Conservation (phyloP, 2,329 filamentous ascomycete genomes). For the Tolypocladium capitatum region DNA sequence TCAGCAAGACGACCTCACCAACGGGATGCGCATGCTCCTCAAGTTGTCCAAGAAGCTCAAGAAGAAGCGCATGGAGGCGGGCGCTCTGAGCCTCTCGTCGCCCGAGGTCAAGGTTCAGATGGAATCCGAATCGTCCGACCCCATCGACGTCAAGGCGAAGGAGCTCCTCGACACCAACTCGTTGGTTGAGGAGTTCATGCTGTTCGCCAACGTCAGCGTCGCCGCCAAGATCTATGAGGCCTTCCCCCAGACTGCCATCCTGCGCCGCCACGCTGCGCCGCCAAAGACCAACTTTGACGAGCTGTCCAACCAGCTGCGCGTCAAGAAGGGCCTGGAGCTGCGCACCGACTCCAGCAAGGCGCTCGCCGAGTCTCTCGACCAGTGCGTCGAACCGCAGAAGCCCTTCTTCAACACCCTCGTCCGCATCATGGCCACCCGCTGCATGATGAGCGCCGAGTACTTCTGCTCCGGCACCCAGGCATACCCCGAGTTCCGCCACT, state of each 20-base stretch:
- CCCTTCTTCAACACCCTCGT: conserved; percentile 98
- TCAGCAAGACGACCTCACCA: conserved; percentile 78
- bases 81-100: conserved; percentile 89
- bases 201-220: conserved; percentile 93
- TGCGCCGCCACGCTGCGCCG: conserved; percentile 82
- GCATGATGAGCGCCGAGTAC: conserved; percentile 99
- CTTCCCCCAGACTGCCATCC: conserved; percentile 88
- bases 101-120: conserved; percentile 94
- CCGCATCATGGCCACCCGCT: conserved; percentile 91
- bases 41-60: conserved; percentile 84
- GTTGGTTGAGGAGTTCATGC: conserved; percentile 97
- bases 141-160: conserved; percentile 93
- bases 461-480: conserved; percentile 90
- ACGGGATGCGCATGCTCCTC: conserved; percentile 76
- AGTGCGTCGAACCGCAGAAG: conserved; percentile 63
- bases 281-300: conserved; percentile 96
- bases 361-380: conserved; percentile 84
- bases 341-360: conserved; percentile 78
- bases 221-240: conserved; percentile 79
- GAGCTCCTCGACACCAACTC: conserved; percentile 90
- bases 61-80: conserved; percentile 91
- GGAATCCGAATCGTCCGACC: conserved; percentile 91
- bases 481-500: conserved; percentile 91
- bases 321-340: conserved; percentile 71
- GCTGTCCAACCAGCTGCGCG: conserved; percentile 76